These are phyloP conservation scores for Mycena latifolia DNA, from an alignment of 768 basidiomycete genomes.

Conservation along the genomic window DNA sequence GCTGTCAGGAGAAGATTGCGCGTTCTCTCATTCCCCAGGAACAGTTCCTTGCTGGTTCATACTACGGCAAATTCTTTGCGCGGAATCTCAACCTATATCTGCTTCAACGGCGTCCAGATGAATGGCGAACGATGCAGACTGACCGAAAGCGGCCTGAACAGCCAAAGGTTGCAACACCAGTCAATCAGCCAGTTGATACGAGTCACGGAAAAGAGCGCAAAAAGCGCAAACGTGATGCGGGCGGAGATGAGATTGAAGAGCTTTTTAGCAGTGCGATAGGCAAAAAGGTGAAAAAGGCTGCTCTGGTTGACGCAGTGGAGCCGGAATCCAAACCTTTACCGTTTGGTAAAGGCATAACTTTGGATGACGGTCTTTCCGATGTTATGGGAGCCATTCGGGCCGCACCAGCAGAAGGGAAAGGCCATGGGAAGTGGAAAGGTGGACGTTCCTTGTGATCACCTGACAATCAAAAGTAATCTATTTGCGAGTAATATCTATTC, in stretches of 20 bases:
- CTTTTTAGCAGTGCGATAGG: conserved; percentile 73
- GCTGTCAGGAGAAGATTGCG: conserved; percentile 91
- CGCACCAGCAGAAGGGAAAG: conserved; percentile 63
- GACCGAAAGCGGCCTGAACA: conserved; percentile 45
- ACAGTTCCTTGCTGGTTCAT: conserved; percentile 77
- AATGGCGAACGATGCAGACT: conserved; percentile 85
- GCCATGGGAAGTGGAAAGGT: conserved; percentile 43
- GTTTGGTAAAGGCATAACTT: conserved; percentile 29
- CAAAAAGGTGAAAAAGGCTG: conserved; percentile 69
- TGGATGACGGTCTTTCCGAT: conserved; percentile 57
- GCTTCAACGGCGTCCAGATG: conserved; percentile 81
- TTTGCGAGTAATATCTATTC: conserved; percentile 13
- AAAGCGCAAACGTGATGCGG: conserved; percentile 62
- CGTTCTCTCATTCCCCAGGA: conserved; percentile 81
- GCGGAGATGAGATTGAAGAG: conserved; percentile 80
- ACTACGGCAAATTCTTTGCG: conserved; percentile 90
- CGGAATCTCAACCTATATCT: conserved; percentile 83
- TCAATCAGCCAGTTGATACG: conserved; percentile 4
- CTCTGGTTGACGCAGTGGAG: conserved; percentile 45
- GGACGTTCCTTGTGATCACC: conserved; percentile 8
- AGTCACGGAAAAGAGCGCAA: conserved; percentile 38
- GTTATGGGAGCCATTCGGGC: conserved; percentile 71
- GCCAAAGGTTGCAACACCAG: neutral
- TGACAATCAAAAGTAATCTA: conserved; percentile 26
- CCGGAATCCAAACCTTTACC: conserved; percentile 20